Percentiles rank a stretch among this genome's conserved stretches.
Conservation (phyloP, 306 rosid species). For the Fagus crenata region DNA sequence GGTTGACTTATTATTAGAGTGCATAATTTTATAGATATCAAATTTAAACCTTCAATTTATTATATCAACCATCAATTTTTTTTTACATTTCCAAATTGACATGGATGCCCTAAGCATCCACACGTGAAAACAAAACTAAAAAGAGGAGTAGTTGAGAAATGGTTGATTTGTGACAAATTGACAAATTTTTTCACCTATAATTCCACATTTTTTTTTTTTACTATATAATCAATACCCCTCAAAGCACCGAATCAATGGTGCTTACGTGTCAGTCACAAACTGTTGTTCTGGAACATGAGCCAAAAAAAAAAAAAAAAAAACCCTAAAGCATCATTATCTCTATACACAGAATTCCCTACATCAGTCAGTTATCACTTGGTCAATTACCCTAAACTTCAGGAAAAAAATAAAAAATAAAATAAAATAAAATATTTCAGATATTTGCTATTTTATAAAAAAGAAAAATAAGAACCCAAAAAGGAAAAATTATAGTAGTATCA, state of each 20-base stretch:
- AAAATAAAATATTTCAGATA: constrained; percentile 29
- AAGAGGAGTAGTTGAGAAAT: no score
- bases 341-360: constrained; percentile 2
- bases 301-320: not conserved
- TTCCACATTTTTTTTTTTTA: no score
- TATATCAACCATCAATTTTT: no score
- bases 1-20: no score
- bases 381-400: constrained; percentile 49
- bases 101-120: no score
- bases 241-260: constrained; percentile 17
- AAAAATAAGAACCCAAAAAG: not conserved
- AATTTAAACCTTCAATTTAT: no score
- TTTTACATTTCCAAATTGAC: no score
- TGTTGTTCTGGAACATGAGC: not conserved
- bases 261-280: constrained; percentile 28
- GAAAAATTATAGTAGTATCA: constrained; percentile 19
- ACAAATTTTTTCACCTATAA: no score
- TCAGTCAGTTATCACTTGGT: constrained; percentile 56
- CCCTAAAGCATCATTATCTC: constrained; percentile 1
- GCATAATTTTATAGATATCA: no score
- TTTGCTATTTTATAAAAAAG: constrained; percentile 4
- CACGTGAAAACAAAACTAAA: no score
- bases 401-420: constrained; percentile 12
- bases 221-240: not conserved
- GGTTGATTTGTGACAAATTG: no score